These are phyloP conservation scores for Debaryomyces robertsiae DNA, from an alignment of 1,139 yeast genomes.

Conservation along the genomic window DNA sequence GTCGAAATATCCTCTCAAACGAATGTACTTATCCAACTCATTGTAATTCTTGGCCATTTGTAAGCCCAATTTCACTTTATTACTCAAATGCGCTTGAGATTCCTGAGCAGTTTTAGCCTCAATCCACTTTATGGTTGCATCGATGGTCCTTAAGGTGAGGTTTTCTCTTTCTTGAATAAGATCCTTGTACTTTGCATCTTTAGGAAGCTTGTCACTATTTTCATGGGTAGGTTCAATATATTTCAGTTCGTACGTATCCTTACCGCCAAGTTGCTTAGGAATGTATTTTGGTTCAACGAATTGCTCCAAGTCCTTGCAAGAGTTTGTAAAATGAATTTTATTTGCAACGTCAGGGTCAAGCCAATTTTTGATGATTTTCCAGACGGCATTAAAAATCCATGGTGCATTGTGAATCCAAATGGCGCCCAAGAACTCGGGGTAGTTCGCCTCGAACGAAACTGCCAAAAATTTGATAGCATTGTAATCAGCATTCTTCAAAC, in stretches of 20 bases:
- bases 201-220: slow-evolving; percentile 22
- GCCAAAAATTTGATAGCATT: slow-evolving; percentile 78
- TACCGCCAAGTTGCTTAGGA: slow-evolving; percentile 70
- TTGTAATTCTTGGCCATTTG: slow-evolving; percentile 59
- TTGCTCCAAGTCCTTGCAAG: slow-evolving; percentile 56
- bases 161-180: slow-evolving; percentile 45
- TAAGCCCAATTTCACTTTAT: slow-evolving; percentile 52
- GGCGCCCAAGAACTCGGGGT: slow-evolving; percentile 81
- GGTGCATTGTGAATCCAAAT: slow-evolving; percentile 85
- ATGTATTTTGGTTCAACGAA: slow-evolving; percentile 56
- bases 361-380: slow-evolving; percentile 86
- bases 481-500: slow-evolving; percentile 82
- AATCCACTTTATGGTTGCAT: slow-evolving; percentile 68
- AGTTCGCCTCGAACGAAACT: slow-evolving; percentile 79
- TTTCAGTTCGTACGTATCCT: slow-evolving; percentile 53
- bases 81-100: slow-evolving; percentile 42
- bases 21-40: slow-evolving; percentile 67
- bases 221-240: slow-evolving; percentile 51
- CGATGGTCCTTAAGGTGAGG: slow-evolving; percentile 51
- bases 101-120: slow-evolving; percentile 49
- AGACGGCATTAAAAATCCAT: slow-evolving; percentile 83
- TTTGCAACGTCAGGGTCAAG: slow-evolving; percentile 86
- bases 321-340: slow-evolving; percentile 73
- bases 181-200: slow-evolving; percentile 35
- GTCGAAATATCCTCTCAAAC: slow-evolving; percentile 71